These are phyloP conservation scores for Babesia gibsoni DNA, from an alignment of 169 alveolate genomes.

Conservation along the genomic window DNA sequence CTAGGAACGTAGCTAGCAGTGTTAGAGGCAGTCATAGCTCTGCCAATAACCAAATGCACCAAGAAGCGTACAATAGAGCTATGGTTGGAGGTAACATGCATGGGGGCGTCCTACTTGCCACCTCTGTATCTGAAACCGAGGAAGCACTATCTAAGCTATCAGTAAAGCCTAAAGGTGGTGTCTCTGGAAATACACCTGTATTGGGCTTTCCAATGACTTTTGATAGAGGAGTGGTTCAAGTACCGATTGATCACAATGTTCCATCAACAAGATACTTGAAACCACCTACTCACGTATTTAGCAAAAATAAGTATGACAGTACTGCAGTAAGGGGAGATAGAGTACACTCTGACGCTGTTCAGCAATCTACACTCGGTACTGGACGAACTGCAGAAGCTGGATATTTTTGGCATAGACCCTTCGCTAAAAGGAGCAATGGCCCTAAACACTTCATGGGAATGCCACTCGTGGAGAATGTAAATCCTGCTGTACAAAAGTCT, in stretches of 20 bases:
- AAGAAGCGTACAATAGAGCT: not conserved
- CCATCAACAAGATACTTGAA: not conserved
- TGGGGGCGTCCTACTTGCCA: not conserved
- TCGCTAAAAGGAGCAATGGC: not conserved
- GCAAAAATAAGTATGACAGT: slow-evolving; percentile 3
- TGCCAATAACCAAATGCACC: not conserved
- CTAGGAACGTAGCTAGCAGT: not conserved
- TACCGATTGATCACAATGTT: too few relatives aligned
- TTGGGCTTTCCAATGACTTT: too few relatives aligned
- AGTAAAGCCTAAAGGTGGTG: not conserved
- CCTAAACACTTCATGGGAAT: slow-evolving; percentile 9
- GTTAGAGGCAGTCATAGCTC: not conserved
- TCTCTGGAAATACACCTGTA: too few relatives aligned
- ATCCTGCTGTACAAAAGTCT: slow-evolving; percentile 43
- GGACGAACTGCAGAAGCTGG: too few relatives aligned
- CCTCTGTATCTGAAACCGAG: not conserved
- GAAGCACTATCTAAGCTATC: not conserved
- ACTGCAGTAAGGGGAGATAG: not conserved
- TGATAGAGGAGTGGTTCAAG: too few relatives aligned
- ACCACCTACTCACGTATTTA: not conserved
- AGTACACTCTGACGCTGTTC: not conserved
- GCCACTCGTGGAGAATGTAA: slow-evolving; percentile 40
- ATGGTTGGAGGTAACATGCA: not conserved
- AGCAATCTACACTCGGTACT: too few relatives aligned
- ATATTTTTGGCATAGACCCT: slow-evolving; percentile 51